phyloP scores from a whole-genome alignment of 106 monocot genomes.

The Alisma plantagoaquatica region DNA sequence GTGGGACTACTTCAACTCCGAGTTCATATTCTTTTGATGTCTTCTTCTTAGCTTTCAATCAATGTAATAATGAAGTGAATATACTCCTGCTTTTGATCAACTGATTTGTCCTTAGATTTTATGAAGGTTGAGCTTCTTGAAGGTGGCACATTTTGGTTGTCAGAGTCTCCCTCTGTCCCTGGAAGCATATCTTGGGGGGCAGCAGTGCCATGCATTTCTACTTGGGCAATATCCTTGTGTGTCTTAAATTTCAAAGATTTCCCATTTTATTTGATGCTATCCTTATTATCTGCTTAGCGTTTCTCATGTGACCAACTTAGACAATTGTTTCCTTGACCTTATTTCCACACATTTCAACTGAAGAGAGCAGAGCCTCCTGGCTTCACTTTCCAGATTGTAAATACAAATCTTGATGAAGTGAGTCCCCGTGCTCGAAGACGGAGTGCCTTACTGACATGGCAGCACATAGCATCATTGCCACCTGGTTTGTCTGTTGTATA shows the following conservation, averaged over 20 bases:
- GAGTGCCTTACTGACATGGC: conserved; percentile 93
- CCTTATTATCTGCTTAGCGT: too few relatives aligned
- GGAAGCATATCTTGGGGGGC: conserved; percentile 95
- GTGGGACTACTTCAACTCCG: too few relatives aligned
- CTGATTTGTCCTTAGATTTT: too few relatives aligned
- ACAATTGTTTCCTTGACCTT: conserved; percentile 74
- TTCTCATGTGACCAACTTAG: too few relatives aligned
- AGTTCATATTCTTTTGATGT: too few relatives aligned
- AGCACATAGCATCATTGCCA: conserved; percentile 95
- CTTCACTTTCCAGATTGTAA: conserved; percentile 90
- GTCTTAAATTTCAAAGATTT: too few relatives aligned
- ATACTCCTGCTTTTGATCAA: too few relatives aligned
- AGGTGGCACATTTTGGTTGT: conserved; percentile 98
- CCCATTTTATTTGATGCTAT: too few relatives aligned
- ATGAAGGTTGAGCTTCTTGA: conserved; percentile 93
- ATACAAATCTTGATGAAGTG: conserved; percentile 81
- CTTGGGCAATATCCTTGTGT: conserved; percentile 99
- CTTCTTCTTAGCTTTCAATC: too few relatives aligned
- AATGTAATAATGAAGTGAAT: too few relatives aligned
- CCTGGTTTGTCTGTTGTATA: conserved; percentile 82
- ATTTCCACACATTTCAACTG: conserved; percentile 92
- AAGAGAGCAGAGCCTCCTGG: conserved; percentile 84
- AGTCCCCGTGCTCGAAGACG: conserved; percentile 86
- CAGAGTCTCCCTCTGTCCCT: conserved; percentile 94
- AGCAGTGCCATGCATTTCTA: conserved; percentile 71